Evolutionary conservation across 2,329 filamentous ascomycete species (phyloP).

Genomic region (Ophiocordyceps camponoti-floridani): DNA sequence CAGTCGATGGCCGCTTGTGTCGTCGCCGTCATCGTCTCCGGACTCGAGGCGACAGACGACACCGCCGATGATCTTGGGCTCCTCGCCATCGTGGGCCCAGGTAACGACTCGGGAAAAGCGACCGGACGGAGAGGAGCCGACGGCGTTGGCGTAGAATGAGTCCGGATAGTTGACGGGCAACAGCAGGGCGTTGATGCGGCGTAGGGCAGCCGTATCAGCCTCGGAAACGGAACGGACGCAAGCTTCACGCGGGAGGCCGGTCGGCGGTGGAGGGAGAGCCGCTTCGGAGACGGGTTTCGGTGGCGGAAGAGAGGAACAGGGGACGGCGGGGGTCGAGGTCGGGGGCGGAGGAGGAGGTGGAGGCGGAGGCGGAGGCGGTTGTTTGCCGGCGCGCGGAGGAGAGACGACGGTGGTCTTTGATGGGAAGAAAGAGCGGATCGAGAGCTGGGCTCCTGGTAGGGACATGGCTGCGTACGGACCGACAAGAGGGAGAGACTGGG

Average conservation of each 20-base stretch:
- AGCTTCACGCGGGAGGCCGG: slow-evolving; percentile 26
- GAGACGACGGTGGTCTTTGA: slow-evolving; percentile 19
- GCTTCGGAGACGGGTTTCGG: slow-evolving; percentile 7
- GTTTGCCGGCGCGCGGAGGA: slow-evolving; percentile 2
- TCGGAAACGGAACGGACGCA: slow-evolving; percentile 30
- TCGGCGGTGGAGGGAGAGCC: slow-evolving; percentile 8
- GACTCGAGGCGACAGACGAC: slow-evolving; percentile 44
- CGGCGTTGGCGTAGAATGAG: slow-evolving; percentile 39
- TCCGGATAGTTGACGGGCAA: slow-evolving; percentile 47
- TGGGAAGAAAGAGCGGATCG: slow-evolving; percentile 46
- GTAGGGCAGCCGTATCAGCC: slow-evolving; percentile 37
- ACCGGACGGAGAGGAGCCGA: slow-evolving; percentile 27
- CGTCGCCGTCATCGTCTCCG: not conserved
- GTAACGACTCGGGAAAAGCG: slow-evolving; percentile 43
- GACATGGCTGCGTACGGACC: slow-evolving; percentile 13
- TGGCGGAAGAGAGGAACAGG: slow-evolving; percentile 2
- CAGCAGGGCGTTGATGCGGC: slow-evolving; percentile 46
- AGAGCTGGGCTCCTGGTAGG: slow-evolving; percentile 27
- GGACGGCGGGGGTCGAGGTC: slow-evolving; percentile 6
- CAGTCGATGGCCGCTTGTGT: slow-evolving; percentile 20
- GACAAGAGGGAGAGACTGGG: not conserved
- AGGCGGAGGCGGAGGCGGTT: slow-evolving; percentile 9
- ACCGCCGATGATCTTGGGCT: slow-evolving; percentile 38
- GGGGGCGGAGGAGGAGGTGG: slow-evolving; percentile 8
- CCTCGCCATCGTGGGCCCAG: slow-evolving; percentile 27